Evolutionary conservation across 495 filamentous ascomycete genomes (phyloP), one percentile per base, ranked within the genome.

Genomic region (Hamigera avellanea): DNA sequence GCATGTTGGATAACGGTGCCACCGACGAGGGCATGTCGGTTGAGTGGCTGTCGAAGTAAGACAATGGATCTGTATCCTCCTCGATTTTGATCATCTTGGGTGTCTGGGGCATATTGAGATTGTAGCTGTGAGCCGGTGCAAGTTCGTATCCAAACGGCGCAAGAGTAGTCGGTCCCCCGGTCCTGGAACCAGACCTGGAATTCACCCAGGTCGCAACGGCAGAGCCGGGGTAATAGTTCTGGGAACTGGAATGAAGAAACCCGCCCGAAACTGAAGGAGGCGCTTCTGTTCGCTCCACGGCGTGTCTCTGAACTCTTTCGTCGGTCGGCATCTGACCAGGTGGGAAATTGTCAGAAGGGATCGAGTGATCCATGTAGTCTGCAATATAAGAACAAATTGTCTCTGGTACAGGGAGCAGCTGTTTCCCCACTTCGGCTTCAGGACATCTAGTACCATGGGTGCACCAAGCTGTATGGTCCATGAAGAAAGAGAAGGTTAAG

Each of bases 331-430:
- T 40, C 31, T 52, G 49, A 41, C 42, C 47, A 33, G 21, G 21
- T 23, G 4, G 21, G 21, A 23, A 23, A 9, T 23, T 9, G 21
- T 44, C 37, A 21, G 46, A 35, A 17, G 37, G 21, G 16, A 43
- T 38, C 26, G 51, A 49, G 26, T 15, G 42, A 36, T 56, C 41
- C 57, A 61, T 61, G 14, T 45, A 30, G 41, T 8, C 21, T 23
- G 4, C 21, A 23, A 23, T 5, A 9, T 23, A 23, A 23, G 21
- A 23, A 23, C 21, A 23, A 23, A 9, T 23, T 5, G 21, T 23
- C 4, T 23, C 5, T 9, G 21, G 21, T 23, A 23, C 21, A 23
- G 21, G 21, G 21, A 23, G 21, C 9, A 4, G 4, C 21, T 23
- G 5, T 23, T 23, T 23, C 21, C 5, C 9, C n/a, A n/a, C 9